Evolutionary conservation across 176 grass and related monocot species (phyloP).

Genomic region (Panicum miliaceum): DNA sequence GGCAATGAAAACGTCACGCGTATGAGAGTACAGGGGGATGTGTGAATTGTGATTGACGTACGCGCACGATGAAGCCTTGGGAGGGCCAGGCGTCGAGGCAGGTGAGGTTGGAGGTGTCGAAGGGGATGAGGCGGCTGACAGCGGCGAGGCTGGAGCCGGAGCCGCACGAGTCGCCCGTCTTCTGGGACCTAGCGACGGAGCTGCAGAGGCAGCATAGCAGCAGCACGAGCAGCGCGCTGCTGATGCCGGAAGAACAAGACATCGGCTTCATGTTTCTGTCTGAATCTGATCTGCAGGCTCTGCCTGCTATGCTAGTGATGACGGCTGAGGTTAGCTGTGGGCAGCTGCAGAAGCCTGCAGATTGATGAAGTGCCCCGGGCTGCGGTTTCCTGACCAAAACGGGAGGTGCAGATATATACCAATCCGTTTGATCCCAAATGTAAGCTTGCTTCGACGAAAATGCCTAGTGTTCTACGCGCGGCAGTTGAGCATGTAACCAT

Average conservation of each 20-base stretch:
- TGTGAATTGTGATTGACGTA: neutral
- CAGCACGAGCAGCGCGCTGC: neutral
- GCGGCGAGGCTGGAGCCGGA: constrained; percentile 20
- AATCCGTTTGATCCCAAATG: neutral
- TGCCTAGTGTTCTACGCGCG: neutral
- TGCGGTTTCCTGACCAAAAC: constrained; percentile 2
- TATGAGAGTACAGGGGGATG: too few relatives aligned
- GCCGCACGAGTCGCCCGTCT: constrained; percentile 49
- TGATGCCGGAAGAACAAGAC: neutral
- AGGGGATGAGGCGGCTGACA: constrained; percentile 56
- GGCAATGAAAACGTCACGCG: neutral
- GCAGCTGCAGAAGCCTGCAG: neutral
- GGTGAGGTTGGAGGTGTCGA: constrained; percentile 61
- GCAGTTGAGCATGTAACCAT: neutral
- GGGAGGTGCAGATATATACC: constrained; percentile 7
- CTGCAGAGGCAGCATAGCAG: neutral
- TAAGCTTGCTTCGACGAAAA: neutral
- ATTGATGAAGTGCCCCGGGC: neutral
- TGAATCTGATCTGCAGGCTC: neutral
- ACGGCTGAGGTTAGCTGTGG: neutral
- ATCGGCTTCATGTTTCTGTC: constrained; percentile 22
- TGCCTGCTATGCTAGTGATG: neutral
- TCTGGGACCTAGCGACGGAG: constrained; percentile 22
- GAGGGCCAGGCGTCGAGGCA: constrained; percentile 62
- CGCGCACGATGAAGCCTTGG: constrained; percentile 65